A percentile compares a stretch with the other conserved stretches of the same genome.
These are phyloP conservation scores for Gossypium mustelinum DNA, from an alignment of 345 rosid genomes.

Conservation along the genomic window DNA sequence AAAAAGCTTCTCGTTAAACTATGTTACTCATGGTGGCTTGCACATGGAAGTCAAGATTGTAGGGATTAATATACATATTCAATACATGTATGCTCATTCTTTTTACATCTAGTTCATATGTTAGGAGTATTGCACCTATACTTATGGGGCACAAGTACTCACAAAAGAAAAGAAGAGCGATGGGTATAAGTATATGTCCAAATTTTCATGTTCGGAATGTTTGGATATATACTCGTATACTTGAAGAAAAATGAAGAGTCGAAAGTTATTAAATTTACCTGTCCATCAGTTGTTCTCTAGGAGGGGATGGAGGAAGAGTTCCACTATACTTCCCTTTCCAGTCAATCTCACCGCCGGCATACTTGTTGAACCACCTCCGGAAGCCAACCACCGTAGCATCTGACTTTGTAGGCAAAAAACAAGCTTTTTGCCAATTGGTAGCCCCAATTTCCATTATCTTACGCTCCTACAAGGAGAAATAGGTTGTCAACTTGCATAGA, in stretches of 20 bases:
- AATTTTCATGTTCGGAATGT: background rate
- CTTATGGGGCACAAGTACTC: too few relatives aligned
- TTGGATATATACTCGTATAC: background rate
- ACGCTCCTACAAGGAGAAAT: slow-evolving; percentile 51
- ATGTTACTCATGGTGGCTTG: too few relatives aligned
- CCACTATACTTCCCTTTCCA: slow-evolving; percentile 70
- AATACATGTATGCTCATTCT: too few relatives aligned
- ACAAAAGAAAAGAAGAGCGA: too few relatives aligned
- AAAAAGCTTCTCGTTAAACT: background rate
- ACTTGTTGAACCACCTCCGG: slow-evolving; percentile 76
- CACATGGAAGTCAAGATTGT: background rate
- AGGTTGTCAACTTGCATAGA: background rate
- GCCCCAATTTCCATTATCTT: slow-evolving; percentile 65
- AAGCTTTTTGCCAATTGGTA: slow-evolving; percentile 79
- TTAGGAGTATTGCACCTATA: too few relatives aligned
- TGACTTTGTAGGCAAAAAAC: slow-evolving; percentile 75
- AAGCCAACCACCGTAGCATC: slow-evolving; percentile 69
- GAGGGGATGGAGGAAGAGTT: slow-evolving; percentile 68
- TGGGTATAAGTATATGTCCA: too few relatives aligned
- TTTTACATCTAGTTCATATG: too few relatives aligned
- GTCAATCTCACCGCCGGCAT: slow-evolving; percentile 53
- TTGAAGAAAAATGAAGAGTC: background rate
- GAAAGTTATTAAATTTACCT: slow-evolving; percentile 36
- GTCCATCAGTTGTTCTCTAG: slow-evolving; percentile 73
- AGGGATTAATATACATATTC: background rate